Evolutionary conservation across 108 stramenopile genomes (phyloP).

Genomic region (Nitzschia putrida): DNA sequence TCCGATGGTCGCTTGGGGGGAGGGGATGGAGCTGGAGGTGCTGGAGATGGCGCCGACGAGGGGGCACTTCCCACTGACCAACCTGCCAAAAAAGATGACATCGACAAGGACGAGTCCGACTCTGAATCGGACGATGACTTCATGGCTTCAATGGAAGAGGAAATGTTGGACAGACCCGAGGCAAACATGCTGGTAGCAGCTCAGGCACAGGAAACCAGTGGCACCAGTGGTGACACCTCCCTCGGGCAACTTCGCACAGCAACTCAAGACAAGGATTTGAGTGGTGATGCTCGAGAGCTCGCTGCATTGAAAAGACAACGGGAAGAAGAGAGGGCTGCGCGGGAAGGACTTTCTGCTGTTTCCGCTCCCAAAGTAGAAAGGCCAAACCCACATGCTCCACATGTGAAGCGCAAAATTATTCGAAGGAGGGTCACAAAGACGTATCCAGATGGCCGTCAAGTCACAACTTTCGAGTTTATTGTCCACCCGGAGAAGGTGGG

Average conservation of each 20-base stretch:
- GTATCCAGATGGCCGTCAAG: constrained; percentile 70
- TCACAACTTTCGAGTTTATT: constrained; percentile 84
- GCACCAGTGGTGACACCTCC: constrained; percentile 25
- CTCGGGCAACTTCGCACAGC: constrained; percentile 44
- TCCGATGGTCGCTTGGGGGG: constrained; percentile 46
- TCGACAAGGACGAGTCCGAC: constrained; percentile 41
- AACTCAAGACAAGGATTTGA: constrained; percentile 58
- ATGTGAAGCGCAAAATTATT: constrained; percentile 59
- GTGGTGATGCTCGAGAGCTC: constrained; percentile 77
- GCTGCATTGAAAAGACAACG: constrained; percentile 71
- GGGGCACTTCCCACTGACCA: constrained; percentile 27
- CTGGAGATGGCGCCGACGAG: constrained; percentile 36
- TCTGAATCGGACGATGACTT: constrained; percentile 67
- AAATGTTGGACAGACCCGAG: constrained; percentile 66
- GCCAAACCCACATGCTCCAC: neutral
- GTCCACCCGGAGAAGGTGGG: constrained; percentile 70
- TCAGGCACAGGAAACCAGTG: constrained; percentile 47
- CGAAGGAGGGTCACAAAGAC: constrained; percentile 79
- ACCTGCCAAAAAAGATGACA: constrained; percentile 30
- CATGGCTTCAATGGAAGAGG: constrained; percentile 67
- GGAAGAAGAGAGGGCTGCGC: constrained; percentile 72
- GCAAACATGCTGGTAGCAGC: constrained; percentile 70
- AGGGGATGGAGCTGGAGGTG: constrained; percentile 38
- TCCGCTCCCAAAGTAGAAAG: constrained; percentile 13
- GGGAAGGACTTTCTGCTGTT: constrained; percentile 48